A percentile compares a stretch with the other conserved stretches of the same genome.
These are phyloP conservation scores for Petunia secreta DNA, from an alignment of 257 asterid genomes.

Conservation along the genomic window DNA sequence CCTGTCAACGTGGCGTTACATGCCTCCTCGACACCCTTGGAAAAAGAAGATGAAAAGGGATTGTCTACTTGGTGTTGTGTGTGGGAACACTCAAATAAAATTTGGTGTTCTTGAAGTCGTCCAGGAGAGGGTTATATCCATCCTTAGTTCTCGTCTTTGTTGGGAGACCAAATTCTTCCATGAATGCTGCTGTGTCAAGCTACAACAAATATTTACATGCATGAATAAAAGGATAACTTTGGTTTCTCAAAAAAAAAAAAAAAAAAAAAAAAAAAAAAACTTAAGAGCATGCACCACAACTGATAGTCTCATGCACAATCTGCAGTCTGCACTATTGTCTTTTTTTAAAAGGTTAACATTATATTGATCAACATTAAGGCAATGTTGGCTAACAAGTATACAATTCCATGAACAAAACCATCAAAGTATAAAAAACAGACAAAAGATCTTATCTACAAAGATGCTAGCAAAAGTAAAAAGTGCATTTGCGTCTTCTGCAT, in stretches of 20 bases:
- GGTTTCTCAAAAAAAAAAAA: not conserved
- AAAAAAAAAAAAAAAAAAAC: not conserved
- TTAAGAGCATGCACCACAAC: not conserved
- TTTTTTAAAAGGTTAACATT: too few species aligned
- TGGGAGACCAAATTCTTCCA: conserved; percentile 98
- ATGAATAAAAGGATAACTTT: conserved; percentile 13
- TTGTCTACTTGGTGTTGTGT: conserved; percentile 69
- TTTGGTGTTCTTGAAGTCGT: conserved; percentile 96
- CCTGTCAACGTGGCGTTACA: not conserved
- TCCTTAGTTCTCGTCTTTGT: conserved; percentile 87
- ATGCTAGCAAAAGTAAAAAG: too few species aligned
- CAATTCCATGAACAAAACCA: too few species aligned
- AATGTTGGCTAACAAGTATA: too few species aligned
- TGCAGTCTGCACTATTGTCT: too few species aligned
- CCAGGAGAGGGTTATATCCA: conserved; percentile 94
- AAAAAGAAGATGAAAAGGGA: not conserved
- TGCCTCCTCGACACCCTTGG: not conserved
- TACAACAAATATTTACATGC: conserved; percentile 30
- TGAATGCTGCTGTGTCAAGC: conserved; percentile 91
- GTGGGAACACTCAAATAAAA: conserved; percentile 94
- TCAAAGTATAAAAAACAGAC: too few species aligned
- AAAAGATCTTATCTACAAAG: too few species aligned
- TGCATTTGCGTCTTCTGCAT: too few species aligned
- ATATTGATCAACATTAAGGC: too few species aligned
- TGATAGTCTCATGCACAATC: too few species aligned